Evolutionary conservation across 1,284 basidiomycete species (phyloP).

Genomic region (Irpex rosettiformis): DNA sequence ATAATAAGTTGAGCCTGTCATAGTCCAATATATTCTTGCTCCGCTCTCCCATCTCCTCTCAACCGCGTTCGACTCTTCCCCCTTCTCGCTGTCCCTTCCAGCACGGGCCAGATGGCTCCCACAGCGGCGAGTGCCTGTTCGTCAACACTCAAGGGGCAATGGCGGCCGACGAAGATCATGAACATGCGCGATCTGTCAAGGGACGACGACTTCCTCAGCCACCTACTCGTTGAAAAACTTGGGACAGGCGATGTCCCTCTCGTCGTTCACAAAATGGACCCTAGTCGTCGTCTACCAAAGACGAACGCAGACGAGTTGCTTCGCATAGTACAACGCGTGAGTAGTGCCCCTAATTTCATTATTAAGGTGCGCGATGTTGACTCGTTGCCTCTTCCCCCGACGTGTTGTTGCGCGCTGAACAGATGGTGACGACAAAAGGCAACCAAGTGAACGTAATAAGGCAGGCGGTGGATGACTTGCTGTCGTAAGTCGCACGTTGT

Average conservation of each 20-base stretch:
- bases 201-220: conserved; percentile 84
- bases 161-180: conserved; percentile 82
- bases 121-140: conserved; percentile 19
- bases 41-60: conserved; percentile 11
- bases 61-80: conserved; percentile 14
- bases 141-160: conserved; percentile 32
- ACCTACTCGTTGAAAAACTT: conserved; percentile 80
- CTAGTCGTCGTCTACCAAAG: conserved; percentile 67
- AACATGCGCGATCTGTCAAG: conserved; percentile 81
- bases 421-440: conserved; percentile 60
- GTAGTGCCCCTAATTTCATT: conserved; percentile 32
- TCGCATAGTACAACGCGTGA: conserved; percentile 71
- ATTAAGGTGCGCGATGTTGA: conserved; percentile 17
- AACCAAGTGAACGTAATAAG: conserved; percentile 52
- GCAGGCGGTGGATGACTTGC: conserved; percentile 69
- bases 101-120: conserved; percentile 12
- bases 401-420: conserved; percentile 12
- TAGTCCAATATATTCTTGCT: neutral
- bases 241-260: conserved; percentile 72
- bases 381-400: conserved; percentile 3
- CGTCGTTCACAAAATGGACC: conserved; percentile 84
- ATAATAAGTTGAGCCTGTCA: neutral
- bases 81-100: conserved; percentile 3
- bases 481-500: conserved; percentile 48
- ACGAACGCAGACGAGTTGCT: conserved; percentile 63